Conservation (phyloP, 2,329 filamentous ascomycete species). For the Alternaria consortialis region DNA sequence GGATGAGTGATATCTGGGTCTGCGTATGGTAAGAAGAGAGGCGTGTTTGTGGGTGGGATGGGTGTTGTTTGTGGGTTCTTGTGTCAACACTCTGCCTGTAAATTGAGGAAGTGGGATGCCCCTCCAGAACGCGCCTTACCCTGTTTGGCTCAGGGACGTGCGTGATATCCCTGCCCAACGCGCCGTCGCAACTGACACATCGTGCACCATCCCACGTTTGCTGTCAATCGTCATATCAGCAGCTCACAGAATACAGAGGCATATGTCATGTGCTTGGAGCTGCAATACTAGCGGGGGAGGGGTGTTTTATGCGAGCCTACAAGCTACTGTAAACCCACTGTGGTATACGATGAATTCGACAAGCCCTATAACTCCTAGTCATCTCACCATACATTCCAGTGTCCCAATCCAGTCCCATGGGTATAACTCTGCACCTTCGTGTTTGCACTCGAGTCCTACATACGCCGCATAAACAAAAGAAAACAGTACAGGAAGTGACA, state of each 20-base stretch:
- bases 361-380: slow-evolving; percentile 13
- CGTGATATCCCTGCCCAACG: slow-evolving; percentile 15
- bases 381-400: slow-evolving; percentile 11
- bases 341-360: slow-evolving; percentile 7
- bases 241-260: neutral
- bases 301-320: neutral
- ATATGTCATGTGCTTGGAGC: neutral
- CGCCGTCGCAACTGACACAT: neutral
- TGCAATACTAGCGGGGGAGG: neutral
- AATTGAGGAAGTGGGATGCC: slow-evolving; percentile 24
- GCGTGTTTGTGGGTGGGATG: slow-evolving; percentile 19
- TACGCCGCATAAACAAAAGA: slow-evolving; percentile 31
- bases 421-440: slow-evolving; percentile 19
- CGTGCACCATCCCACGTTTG: neutral
- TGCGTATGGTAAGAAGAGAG: slow-evolving; percentile 12
- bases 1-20: slow-evolving; percentile 6
- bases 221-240: neutral
- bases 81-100: slow-evolving; percentile 16
- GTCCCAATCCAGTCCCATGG: slow-evolving; percentile 17
- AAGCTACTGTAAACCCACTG: neutral
- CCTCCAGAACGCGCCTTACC: slow-evolving; percentile 15
- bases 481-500: slow-evolving; percentile 2
- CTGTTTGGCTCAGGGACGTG: slow-evolving; percentile 22
- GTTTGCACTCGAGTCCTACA: slow-evolving; percentile 3
- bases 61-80: slow-evolving; percentile 10